A percentile compares a stretch with the other conserved stretches of the same genome.
These are phyloP conservation scores for Pseudoneurospora amorphoporcata DNA, from an alignment of 495 filamentous ascomycete genomes.

Conservation along the genomic window DNA sequence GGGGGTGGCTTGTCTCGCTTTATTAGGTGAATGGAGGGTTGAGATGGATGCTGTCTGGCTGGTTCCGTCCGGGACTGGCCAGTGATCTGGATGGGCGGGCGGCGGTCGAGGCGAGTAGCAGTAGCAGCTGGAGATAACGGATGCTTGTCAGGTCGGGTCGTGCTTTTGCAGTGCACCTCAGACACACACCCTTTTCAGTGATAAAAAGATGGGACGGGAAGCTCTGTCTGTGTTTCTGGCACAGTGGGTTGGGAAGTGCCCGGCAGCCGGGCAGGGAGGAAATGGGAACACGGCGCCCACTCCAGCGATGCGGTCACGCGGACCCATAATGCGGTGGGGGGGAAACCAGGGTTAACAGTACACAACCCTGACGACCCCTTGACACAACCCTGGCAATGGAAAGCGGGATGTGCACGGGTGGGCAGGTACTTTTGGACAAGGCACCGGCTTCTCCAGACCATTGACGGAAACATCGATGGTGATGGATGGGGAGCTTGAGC, in stretches of 20 bases:
- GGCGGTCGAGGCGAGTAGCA: not conserved
- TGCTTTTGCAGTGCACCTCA: not conserved
- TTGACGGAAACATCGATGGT: not conserved
- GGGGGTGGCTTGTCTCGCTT: not conserved
- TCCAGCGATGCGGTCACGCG: constrained; percentile 12
- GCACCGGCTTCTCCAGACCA: not conserved
- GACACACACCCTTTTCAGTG: not conserved
- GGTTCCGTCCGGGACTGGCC: not conserved
- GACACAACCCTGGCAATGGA: not conserved
- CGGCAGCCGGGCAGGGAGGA: not conserved
- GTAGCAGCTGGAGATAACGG: not conserved
- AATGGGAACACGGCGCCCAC: constrained; percentile 2
- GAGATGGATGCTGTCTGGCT: not conserved
- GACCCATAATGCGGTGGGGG: constrained; percentile 5
- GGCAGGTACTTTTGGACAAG: not conserved
- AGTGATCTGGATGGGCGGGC: not conserved
- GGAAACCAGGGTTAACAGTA: not conserved
- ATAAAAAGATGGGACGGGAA: not conserved
- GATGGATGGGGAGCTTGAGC: not conserved
- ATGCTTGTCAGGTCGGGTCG: not conserved
- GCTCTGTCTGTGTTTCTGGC: not conserved
- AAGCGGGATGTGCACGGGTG: not conserved
- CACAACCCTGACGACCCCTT: not conserved
- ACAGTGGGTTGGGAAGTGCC: not conserved
- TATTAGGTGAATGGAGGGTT: not conserved